phyloP scores from a whole-genome alignment of 352 stramenopile species.

The Phytophthora citrophthora region DNA sequence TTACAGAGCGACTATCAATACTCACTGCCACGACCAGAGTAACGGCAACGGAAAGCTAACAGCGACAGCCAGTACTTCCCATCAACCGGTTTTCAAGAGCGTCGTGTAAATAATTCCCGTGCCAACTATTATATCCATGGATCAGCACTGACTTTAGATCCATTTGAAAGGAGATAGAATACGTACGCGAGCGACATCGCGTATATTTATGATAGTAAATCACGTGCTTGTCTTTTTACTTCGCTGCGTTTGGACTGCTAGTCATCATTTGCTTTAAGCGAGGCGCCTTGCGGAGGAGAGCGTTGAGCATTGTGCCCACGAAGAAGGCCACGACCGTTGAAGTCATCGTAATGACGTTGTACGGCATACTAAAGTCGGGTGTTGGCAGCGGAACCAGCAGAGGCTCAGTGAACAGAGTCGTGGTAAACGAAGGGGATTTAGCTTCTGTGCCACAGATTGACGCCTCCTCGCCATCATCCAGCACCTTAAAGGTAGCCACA shows the following conservation, averaged over 20 bases:
- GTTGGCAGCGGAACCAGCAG: constrained; percentile 84
- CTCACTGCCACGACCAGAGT: constrained; percentile 9
- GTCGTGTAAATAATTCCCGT: constrained; percentile 26
- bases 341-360: constrained; percentile 92
- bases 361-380: constrained; percentile 92
- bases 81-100: constrained; percentile 27
- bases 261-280: constrained; percentile 74
- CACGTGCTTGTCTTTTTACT: constrained; percentile 25
- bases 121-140: not conserved
- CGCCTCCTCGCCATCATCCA: not conserved
- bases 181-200: constrained; percentile 26
- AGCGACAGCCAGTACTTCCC: not conserved
- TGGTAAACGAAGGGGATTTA: constrained; percentile 24
- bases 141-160: constrained; percentile 12
- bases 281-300: constrained; percentile 72
- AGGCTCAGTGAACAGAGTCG: constrained; percentile 77
- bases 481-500: constrained; percentile 52
- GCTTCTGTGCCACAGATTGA: constrained; percentile 15
- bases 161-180: constrained; percentile 24
- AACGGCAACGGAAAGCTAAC: constrained; percentile 24
- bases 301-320: constrained; percentile 85
- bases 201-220: constrained; percentile 37
- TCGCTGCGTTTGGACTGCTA: constrained; percentile 17
- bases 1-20: constrained; percentile 16
- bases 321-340: constrained; percentile 90